Percentiles rank a stretch among this genome's conserved stretches.
phyloP scores from a whole-genome alignment of 495 filamentous ascomycete species.

The Amniculicola lignicola region DNA sequence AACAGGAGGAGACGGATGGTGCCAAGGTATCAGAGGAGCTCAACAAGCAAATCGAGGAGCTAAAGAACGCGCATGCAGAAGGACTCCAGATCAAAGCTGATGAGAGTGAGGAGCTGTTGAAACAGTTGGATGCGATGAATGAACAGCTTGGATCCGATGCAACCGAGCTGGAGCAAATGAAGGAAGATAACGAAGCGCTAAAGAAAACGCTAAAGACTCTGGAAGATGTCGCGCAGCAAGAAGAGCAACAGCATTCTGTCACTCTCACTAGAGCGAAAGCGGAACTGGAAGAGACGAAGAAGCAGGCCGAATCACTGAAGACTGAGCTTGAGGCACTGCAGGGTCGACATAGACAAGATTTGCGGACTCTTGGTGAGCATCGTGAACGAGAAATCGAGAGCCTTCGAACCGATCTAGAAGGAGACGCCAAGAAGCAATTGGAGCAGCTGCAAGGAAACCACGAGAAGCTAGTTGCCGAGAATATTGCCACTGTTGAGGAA shows the following conservation, averaged over 20 bases:
- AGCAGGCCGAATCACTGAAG: conserved; percentile 18
- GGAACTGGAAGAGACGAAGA: conserved; percentile 19
- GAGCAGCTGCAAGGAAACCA: conserved; percentile 25
- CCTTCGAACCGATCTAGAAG: conserved; percentile 29
- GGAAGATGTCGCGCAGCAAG: conserved; percentile 20
- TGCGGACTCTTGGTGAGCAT: conserved; percentile 26
- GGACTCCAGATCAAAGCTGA: conserved; percentile 16
- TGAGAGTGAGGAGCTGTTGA: conserved; percentile 30
- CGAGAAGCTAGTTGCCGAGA: conserved; percentile 20
- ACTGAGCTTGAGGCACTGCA: conserved; percentile 13
- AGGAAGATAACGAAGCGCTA: conserved; percentile 26
- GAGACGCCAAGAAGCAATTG: conserved; percentile 29
- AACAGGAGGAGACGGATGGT: conserved; percentile 32
- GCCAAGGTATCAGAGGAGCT: conserved; percentile 27
- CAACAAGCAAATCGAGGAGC: conserved; percentile 26
- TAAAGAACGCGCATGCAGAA: conserved; percentile 24
- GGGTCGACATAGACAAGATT: conserved; percentile 16
- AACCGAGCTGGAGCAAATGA: conserved; percentile 14
- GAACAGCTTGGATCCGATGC: conserved; percentile 27
- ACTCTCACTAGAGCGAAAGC: conserved; percentile 13
- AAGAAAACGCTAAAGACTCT: conserved; percentile 27
- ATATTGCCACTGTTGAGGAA: conserved; percentile 2
- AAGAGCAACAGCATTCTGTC: conserved; percentile 19
- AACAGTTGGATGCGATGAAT: conserved; percentile 30
- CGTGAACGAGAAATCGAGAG: conserved; percentile 32